Conservation (phyloP, 2,329 filamentous ascomycete genomes). For the Trichophaea hybrida region DNA sequence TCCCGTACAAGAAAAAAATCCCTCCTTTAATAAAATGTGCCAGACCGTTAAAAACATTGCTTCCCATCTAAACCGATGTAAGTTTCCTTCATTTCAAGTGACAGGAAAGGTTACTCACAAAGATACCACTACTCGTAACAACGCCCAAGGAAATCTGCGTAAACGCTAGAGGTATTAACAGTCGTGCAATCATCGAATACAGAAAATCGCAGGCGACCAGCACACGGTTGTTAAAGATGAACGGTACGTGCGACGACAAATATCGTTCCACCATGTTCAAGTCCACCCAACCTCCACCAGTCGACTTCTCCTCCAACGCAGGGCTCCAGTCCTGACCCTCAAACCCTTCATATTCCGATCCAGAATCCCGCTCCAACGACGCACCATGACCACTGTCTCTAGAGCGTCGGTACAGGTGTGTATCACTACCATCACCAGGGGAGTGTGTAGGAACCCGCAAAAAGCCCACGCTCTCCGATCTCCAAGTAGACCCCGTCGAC, state of each 20-base stretch:
- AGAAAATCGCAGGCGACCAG: conserved; percentile 44
- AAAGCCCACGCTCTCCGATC: conserved; percentile 44
- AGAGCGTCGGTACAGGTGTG: conserved; percentile 43
- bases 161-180: conserved; percentile 66
- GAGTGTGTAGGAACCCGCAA: conserved; percentile 44
- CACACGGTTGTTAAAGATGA: conserved; percentile 42
- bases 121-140: conserved; percentile 67
- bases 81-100: background rate
- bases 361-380: conserved; percentile 1
- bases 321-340: conserved; percentile 35
- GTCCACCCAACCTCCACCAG: background rate
- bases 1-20: conserved; percentile 86
- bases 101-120: conserved; percentile 59
- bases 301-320: conserved; percentile 15
- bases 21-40: conserved; percentile 92
- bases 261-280: conserved; percentile 35
- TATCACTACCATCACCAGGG: conserved; percentile 20
- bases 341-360: conserved; percentile 8
- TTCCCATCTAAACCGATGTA: conserved; percentile 42
- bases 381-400: conserved; percentile 47
- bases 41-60: conserved; percentile 62
- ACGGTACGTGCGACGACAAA: conserved; percentile 41
- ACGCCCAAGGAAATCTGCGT: conserved; percentile 56
- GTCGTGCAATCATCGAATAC: conserved; percentile 41
- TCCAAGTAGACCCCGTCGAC: conserved; percentile 28